Evolutionary conservation across 345 rosid species (phyloP).

Genomic region (Arabidopsis arenosa): DNA sequence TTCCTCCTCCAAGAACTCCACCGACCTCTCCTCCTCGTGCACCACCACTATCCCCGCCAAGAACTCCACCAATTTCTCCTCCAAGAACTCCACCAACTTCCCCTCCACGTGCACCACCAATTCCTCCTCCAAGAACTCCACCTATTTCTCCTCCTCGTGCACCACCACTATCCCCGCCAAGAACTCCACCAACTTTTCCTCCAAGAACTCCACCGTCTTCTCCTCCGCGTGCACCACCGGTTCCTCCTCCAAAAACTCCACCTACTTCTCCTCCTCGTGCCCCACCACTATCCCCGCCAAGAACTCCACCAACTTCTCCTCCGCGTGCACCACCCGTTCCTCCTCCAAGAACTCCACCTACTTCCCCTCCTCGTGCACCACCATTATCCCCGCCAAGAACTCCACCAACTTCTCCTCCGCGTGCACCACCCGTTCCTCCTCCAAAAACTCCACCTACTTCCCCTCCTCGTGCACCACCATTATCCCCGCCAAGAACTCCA

Average conservation of each 20-base stretch:
- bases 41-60: not conserved
- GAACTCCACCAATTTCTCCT: not conserved
- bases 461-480: not conserved
- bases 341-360: not conserved
- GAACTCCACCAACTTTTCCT: not conserved
- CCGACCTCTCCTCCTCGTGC: not conserved
- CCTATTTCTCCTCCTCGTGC: not conserved
- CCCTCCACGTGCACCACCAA: not conserved
- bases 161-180: not conserved
- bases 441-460: not conserved
- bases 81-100: not conserved
- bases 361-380: not conserved
- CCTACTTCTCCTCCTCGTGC: not conserved
- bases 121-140: not conserved
- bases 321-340: not conserved
- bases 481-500: not conserved
- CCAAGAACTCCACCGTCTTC: not conserved
- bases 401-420: not conserved
- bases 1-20: not conserved
- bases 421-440: not conserved
- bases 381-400: not conserved
- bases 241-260: not conserved
- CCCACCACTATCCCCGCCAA: not conserved
- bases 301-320: not conserved
- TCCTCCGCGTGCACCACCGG: not conserved